A percentile compares a stretch with the other conserved stretches of the same genome.
Conservation (phyloP, 139 green algal genomes). For the Limnomonas spitsbergensis region DNA sequence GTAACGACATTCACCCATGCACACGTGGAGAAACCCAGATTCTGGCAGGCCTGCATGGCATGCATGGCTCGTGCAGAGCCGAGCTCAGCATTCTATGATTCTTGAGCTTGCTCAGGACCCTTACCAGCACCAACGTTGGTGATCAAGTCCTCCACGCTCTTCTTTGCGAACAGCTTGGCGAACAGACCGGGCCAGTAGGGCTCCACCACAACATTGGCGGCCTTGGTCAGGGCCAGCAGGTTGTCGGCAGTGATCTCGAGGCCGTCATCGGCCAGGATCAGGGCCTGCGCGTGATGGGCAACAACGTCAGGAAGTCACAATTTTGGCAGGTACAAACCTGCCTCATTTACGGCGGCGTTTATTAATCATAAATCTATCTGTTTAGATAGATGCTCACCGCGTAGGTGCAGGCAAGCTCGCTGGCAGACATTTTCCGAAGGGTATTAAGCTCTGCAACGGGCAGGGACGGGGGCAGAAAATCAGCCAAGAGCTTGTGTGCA, state of each 20-base stretch:
- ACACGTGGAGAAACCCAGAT: no score
- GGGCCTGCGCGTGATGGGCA: slow-evolving; percentile 30
- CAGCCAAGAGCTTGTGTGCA: not conserved
- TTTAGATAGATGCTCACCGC: no score
- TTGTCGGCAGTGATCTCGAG: slow-evolving; percentile 92
- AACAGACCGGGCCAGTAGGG: slow-evolving; percentile 96
- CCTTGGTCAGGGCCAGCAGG: slow-evolving; percentile 86
- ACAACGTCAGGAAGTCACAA: not conserved
- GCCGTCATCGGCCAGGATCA: slow-evolving; percentile 95
- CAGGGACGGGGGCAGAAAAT: not conserved
- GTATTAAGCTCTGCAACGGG: slow-evolving; percentile 12
- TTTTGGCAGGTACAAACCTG: not conserved
- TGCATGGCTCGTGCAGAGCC: no score
- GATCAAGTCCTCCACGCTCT: slow-evolving; percentile 92
- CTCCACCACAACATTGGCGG: slow-evolving; percentile 71
- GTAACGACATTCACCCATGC: no score
- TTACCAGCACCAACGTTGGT: slow-evolving; percentile 82
- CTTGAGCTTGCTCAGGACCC: no score
- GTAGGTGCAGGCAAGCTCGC: slow-evolving; percentile 32
- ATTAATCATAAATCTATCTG: no score
- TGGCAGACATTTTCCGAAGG: slow-evolving; percentile 23
- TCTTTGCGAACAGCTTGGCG: slow-evolving; percentile 93
- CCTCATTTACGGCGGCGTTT: not conserved
- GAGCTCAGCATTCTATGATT: no score
- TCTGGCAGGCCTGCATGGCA: no score